A percentile compares a stretch with the other conserved stretches of the same genome.
These are phyloP conservation scores for Cetradonia linearis DNA, from an alignment of 495 filamentous ascomycete species.

Conservation along the genomic window DNA sequence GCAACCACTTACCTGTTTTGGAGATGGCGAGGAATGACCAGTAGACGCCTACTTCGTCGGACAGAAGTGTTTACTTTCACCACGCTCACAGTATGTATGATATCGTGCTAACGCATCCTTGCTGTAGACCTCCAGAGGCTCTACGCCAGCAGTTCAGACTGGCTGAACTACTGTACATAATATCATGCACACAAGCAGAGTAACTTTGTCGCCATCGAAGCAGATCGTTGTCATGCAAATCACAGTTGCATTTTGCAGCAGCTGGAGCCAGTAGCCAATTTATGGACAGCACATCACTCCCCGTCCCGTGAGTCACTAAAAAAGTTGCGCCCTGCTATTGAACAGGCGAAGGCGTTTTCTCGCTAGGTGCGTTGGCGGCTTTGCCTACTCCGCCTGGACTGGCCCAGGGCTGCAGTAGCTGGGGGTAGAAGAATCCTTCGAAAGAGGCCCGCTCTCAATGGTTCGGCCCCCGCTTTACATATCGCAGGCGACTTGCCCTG, in stretches of 20 bases:
- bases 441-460: background rate
- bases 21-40: background rate
- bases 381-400: background rate
- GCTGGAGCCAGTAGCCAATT: slow-evolving; percentile 5
- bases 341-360: background rate
- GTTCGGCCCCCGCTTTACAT: background rate
- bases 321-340: background rate
- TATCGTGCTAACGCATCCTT: background rate
- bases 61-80: background rate
- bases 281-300: slow-evolving; percentile 1
- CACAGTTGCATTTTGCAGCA: background rate
- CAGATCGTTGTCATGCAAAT: background rate
- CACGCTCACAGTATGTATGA: background rate
- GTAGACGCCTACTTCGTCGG: background rate
- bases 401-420: background rate
- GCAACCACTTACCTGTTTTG: background rate
- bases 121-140: background rate
- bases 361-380: background rate
- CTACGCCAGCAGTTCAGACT: background rate
- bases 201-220: background rate
- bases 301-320: background rate
- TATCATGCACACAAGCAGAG: background rate
- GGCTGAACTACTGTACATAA: background rate
- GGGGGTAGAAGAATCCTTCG: background rate
- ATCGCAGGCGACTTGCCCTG: background rate